Percentiles rank a stretch among this genome's conserved stretches.
Evolutionary conservation across 306 rosid species (phyloP).

Genomic region (Cucurbita maxima): DNA sequence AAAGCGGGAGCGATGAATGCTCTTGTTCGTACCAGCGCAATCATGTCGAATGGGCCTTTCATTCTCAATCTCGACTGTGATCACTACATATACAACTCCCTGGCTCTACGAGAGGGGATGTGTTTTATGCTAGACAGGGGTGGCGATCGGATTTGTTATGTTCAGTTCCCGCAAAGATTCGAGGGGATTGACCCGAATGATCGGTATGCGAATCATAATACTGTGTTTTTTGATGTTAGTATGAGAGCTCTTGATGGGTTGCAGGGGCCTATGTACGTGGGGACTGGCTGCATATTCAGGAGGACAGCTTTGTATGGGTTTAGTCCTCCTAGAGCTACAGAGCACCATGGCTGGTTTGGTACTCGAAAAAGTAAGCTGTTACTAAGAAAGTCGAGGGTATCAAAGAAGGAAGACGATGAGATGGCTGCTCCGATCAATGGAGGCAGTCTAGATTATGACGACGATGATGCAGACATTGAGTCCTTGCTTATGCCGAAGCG

Average conservation of each 20-base stretch:
- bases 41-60: slow-evolving; percentile 88
- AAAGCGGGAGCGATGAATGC: slow-evolving; percentile 93
- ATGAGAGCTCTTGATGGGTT: slow-evolving; percentile 88
- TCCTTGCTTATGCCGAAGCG: slow-evolving; percentile 63
- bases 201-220: slow-evolving; percentile 73
- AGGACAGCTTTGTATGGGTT: slow-evolving; percentile 79
- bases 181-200: slow-evolving; percentile 80
- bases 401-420: slow-evolving; percentile 53
- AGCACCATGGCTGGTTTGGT: slow-evolving; percentile 71
- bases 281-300: slow-evolving; percentile 77
- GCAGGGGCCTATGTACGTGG: slow-evolving; percentile 85
- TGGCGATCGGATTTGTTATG: slow-evolving; percentile 71
- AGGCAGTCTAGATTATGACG: slow-evolving; percentile 23
- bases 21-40: slow-evolving; percentile 68
- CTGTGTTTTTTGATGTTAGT: slow-evolving; percentile 73
- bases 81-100: slow-evolving; percentile 66
- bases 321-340: slow-evolving; percentile 77
- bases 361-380: slow-evolving; percentile 44
- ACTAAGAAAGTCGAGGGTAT: slow-evolving; percentile 31
- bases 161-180: slow-evolving; percentile 79
- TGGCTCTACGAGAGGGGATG: slow-evolving; percentile 80
- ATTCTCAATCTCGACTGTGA: slow-evolving; percentile 79
- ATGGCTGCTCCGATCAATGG: slow-evolving; percentile 28
- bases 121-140: slow-evolving; percentile 91
- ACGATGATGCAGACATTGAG: slow-evolving; percentile 70